Evolutionary conservation across 805 yeast genomes (phyloP), one percentile per base, ranked within the genome.

Genomic region (Ogataea kodamae): DNA sequence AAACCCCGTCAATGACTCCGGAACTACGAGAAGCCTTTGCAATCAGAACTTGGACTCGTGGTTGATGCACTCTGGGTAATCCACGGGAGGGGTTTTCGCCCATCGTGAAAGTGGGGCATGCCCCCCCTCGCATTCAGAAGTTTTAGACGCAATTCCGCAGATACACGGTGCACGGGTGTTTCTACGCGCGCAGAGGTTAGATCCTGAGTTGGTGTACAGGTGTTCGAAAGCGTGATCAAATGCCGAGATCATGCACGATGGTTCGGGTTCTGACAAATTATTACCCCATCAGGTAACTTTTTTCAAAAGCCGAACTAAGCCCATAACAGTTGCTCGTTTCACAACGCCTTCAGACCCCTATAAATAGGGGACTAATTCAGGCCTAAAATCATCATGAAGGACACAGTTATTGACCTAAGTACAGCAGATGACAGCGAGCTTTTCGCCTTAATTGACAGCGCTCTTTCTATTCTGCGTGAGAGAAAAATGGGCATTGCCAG

Each of bases 61-160:
- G n/a, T n/a, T n/a, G n/a, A n/a, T n/a, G n/a, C n/a, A n/a, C n/a
- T n/a, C n/a, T n/a, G n/a, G n/a, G n/a, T n/a, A n/a, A n/a, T n/a
- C n/a, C n/a, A 8, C 11, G 15, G 21, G 36, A 33, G 36, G 36
- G 36, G 36, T 33, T 17, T 15, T 17, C 23, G 8, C 15, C 26
- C 27, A 17, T 25, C 28, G 11, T 22, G 25, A 5, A 17, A 12
- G 37, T 22, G 37, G 37, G 37, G 37, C 19, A 24, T 23, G 27
- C 12, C 22, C 24, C 22, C 12, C 28, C 20, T 13, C 9, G 17
- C 14, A 25, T n/a, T 15, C n/a, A 7, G 17, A 18, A 19, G 28
- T 28, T 15, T 16, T 30, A 19, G 14, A 18, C 37, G 37, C 37
- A 33, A 33, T 25, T 33, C 38, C 38, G 38, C 14, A 29, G n/a